phyloP scores from a whole-genome alignment of 208 protist genomes.

The Acanthamoeba castellanii region DNA sequence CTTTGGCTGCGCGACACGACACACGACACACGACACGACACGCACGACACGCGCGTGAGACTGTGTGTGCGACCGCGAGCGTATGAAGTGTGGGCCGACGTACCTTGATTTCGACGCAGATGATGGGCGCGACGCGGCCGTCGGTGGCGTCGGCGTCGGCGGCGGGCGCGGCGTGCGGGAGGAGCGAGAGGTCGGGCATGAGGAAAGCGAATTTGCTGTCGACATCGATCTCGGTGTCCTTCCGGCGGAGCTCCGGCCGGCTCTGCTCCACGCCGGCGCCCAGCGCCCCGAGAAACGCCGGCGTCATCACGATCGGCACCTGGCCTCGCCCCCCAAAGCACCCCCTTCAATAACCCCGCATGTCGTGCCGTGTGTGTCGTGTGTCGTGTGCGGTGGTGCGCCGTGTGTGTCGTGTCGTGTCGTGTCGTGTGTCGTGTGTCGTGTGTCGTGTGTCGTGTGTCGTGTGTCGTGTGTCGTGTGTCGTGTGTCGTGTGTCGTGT shows the following conservation, averaged over 20 bases:
- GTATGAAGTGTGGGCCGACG: not conserved
- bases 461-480: not conserved
- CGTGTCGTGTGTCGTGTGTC: not conserved
- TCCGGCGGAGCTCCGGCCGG: slow-evolving; percentile 29
- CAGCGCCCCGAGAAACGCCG: not conserved
- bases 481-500: too few species aligned
- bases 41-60: not conserved
- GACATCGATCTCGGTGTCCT: slow-evolving; percentile 55
- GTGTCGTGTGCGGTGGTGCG: not conserved
- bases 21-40: not conserved
- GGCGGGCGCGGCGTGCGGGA: not conserved
- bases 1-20: not conserved
- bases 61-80: not conserved
- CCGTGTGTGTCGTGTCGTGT: not conserved
- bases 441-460: too few species aligned
- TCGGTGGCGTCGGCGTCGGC: not conserved
- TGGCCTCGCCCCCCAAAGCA: not conserved
- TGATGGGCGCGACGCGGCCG: not conserved
- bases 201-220: slow-evolving; percentile 67
- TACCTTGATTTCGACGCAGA: slow-evolving; percentile 75
- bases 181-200: slow-evolving; percentile 65
- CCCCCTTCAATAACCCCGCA: not conserved
- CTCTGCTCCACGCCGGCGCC: not conserved
- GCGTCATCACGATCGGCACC: slow-evolving; percentile 68
- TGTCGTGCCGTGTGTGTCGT: not conserved